phyloP scores from a whole-genome alignment of 176 grass and related monocot genomes.

The Zizania latifolia region DNA sequence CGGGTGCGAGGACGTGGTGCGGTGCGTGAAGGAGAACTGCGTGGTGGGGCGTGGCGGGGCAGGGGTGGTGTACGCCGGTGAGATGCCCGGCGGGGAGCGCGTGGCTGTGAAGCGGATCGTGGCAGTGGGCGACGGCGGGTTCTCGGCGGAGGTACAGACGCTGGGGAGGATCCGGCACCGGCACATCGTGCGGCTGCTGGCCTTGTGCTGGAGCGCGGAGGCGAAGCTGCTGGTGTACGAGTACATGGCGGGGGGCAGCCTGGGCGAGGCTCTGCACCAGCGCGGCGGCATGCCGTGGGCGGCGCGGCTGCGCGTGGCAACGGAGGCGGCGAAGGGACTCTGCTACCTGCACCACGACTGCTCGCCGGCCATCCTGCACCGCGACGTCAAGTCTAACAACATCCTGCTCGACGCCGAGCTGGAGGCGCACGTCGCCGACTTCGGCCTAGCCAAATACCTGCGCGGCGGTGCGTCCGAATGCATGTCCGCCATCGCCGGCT shows the following conservation, averaged over 20 bases:
- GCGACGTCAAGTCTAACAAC: slow-evolving; percentile 86
- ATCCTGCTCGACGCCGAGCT: slow-evolving; percentile 54
- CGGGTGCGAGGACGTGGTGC: slow-evolving; percentile 54
- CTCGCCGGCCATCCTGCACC: slow-evolving; percentile 70
- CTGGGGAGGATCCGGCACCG: slow-evolving; percentile 71
- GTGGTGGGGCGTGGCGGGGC: slow-evolving; percentile 70
- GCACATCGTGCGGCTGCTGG: slow-evolving; percentile 68
- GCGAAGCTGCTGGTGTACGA: slow-evolving; percentile 72
- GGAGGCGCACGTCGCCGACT: slow-evolving; percentile 79
- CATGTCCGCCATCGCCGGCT: slow-evolving; percentile 82
- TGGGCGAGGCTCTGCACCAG: slow-evolving; percentile 58
- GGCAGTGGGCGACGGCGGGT: slow-evolving; percentile 46
- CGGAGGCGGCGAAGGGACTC: slow-evolving; percentile 67
- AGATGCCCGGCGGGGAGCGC: slow-evolving; percentile 51
- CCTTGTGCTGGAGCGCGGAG: slow-evolving; percentile 33
- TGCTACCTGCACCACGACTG: slow-evolving; percentile 89
- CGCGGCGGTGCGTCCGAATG: slow-evolving; percentile 53
- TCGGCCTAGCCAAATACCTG: slow-evolving; percentile 76
- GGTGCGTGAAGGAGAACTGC: slow-evolving; percentile 66
- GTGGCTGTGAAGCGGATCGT: slow-evolving; percentile 73
- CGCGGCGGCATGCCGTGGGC: slow-evolving; percentile 35
- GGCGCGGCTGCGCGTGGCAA: slow-evolving; percentile 52
- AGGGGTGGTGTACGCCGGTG: slow-evolving; percentile 64
- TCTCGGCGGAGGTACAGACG: slow-evolving; percentile 73
- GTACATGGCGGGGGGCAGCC: slow-evolving; percentile 73